A percentile compares a stretch with the other conserved stretches of the same genome.
phyloP scores from a whole-genome alignment of 2,329 filamentous ascomycete genomes.

The Mariannaea sp. region DNA sequence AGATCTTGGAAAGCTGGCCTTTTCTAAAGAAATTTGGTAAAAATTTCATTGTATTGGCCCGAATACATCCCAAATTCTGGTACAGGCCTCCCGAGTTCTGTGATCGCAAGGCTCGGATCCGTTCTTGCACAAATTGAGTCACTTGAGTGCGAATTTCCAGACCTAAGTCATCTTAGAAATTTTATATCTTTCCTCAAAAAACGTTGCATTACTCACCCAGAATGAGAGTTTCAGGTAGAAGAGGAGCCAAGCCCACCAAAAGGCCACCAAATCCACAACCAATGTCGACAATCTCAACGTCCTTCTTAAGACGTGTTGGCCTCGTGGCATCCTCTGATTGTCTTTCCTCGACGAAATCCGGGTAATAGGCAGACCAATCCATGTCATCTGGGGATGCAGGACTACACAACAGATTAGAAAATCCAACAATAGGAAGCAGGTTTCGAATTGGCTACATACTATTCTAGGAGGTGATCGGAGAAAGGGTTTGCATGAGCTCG shows the following conservation, averaged over 20 bases:
- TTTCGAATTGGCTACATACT: slow-evolving; percentile 59
- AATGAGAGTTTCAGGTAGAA: slow-evolving; percentile 80
- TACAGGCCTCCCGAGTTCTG: slow-evolving; percentile 66
- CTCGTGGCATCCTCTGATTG: slow-evolving; percentile 37
- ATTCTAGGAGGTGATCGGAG: slow-evolving; percentile 86
- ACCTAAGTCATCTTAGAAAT: slow-evolving; percentile 53
- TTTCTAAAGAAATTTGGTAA: slow-evolving; percentile 95
- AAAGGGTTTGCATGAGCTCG: slow-evolving; percentile 98
- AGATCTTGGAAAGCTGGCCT: slow-evolving; percentile 83
- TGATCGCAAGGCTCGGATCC: slow-evolving; percentile 78
- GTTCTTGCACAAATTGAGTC: slow-evolving; percentile 86
- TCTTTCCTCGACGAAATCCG: slow-evolving; percentile 64
- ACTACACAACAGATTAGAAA: slow-evolving; percentile 52
- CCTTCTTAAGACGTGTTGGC: slow-evolving; percentile 51
- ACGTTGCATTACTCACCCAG: slow-evolving; percentile 62
- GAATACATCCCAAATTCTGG: slow-evolving; percentile 86
- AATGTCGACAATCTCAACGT: slow-evolving; percentile 93
- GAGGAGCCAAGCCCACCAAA: slow-evolving; percentile 80
- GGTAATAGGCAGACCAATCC: slow-evolving; percentile 89
- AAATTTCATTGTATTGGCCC: slow-evolving; percentile 98
- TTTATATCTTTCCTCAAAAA: neutral
- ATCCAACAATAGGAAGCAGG: neutral
- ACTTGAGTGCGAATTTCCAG: slow-evolving; percentile 93
- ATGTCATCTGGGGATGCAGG: slow-evolving; percentile 79
- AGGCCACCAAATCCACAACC: slow-evolving; percentile 96